Conservation (phyloP, 139 green algal genomes). For the Closterium sp. region DNA sequence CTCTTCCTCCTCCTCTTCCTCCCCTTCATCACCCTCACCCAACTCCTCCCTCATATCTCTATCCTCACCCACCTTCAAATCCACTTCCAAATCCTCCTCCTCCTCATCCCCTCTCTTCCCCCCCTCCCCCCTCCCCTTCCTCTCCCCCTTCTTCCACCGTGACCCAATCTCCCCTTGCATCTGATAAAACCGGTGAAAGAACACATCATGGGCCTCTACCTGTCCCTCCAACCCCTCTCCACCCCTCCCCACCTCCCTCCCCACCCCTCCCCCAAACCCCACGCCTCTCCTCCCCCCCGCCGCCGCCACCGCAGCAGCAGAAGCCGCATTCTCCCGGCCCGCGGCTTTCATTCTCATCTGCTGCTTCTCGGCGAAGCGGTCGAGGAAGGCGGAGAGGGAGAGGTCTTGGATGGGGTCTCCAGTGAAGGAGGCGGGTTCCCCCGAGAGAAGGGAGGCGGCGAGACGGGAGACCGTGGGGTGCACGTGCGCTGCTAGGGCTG, state of each 20-base stretch:
- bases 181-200: not conserved
- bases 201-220: not conserved
- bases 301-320: not conserved
- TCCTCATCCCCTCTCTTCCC: not conserved
- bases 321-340: not conserved
- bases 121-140: not conserved
- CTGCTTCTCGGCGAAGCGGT: conserved; percentile 92
- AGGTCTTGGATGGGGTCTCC: conserved; percentile 89
- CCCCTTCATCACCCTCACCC: not conserved
- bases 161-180: not conserved
- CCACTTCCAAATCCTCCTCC: not conserved
- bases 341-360: conserved; percentile 52
- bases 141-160: not conserved
- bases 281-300: not conserved
- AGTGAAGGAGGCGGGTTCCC: conserved; percentile 71
- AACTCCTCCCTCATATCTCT: not conserved
- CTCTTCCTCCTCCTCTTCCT: not conserved
- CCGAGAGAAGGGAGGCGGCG: conserved; percentile 77
- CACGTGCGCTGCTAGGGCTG: conserved; percentile 69
- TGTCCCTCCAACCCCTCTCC: not conserved
- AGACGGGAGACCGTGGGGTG: conserved; percentile 88
- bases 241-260: not conserved
- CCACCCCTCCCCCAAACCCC: not conserved
- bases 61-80: not conserved
- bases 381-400: conserved; percentile 79